Base-by-base conservation (phyloP, 2,329 filamentous ascomycete species). In the Tolypocladium ophioglossoides region DNA sequence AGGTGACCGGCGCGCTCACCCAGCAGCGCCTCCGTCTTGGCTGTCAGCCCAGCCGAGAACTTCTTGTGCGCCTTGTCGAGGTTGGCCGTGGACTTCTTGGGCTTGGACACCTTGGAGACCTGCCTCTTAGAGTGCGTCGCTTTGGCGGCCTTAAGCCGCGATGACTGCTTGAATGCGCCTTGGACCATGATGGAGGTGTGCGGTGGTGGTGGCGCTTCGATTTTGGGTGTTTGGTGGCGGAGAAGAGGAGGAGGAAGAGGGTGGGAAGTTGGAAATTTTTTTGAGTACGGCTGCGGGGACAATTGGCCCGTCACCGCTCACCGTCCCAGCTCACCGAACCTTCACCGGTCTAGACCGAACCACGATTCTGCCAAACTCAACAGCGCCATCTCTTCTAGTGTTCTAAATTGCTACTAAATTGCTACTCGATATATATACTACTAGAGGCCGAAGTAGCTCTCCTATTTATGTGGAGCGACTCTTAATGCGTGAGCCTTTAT, bases 1-100 rank as follows among this genome's bases (percentile, higher is more conserved):
- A 84, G 67, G 56, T 84, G 80, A 0, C 80, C 79, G 6, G 78
- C 80, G 10, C 80, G 70, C 71, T 83, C 78, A 56, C 79, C 79
- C 41, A 84, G 72, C 63, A 83, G 70, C 57, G 73, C 71, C 72
- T 84, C 80, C 35, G 80, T 84, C 70, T 74, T 73, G 55, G 71
- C 72, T 46, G 72, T 74, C 63, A 84, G 71, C 49, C 79, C 79
- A 4, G 77, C 73, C 14, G 78, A 74, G 64, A 78, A 78, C 67
- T 81, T 80, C 62, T 74, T 75, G 69, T 76, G 74, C 59, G 75
- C 61, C 71, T 78, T 80, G 69, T 80, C 78, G 60, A 77, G 70
- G 61, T 69, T 72, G 37, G 67, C 60, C 66, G 74, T 76, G 49
- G 54, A 60, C 58, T 71, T 74, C 60, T 78, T 73, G 40, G 76